Percentiles rank a stretch among this genome's conserved stretches.
Conservation (phyloP, 2,329 filamentous ascomycete genomes). For the Xylariaceae sp. region DNA sequence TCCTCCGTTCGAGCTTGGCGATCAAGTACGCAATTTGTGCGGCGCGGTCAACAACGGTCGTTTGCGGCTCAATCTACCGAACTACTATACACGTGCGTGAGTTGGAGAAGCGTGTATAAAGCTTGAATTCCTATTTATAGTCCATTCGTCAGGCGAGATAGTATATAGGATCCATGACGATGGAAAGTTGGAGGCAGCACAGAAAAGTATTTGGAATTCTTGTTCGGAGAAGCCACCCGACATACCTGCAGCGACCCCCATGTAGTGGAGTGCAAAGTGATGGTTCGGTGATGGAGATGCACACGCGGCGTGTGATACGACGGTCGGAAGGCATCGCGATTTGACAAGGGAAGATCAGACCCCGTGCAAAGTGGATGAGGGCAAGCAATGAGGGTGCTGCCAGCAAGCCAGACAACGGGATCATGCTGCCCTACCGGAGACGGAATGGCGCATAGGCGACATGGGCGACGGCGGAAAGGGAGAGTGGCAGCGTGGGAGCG, state of each 20-base stretch:
- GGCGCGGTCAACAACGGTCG: conserved; percentile 7
- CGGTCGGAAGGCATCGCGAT: too few species aligned
- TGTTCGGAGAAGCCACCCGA: neutral
- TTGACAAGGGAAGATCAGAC: neutral
- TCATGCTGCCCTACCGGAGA: neutral
- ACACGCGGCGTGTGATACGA: conserved; percentile 4
- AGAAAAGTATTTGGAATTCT: conserved; percentile 13
- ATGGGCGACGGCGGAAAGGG: neutral
- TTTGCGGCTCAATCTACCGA: conserved; percentile 9
- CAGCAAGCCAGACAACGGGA: conserved; percentile 1
- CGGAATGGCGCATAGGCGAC: neutral
- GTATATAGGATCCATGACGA: conserved; percentile 5
- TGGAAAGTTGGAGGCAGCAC: conserved; percentile 7
- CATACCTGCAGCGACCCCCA: conserved; percentile 11
- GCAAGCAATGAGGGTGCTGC: neutral
- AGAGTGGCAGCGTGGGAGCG: neutral
- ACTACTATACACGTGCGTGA: conserved; percentile 4
- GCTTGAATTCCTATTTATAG: conserved; percentile 9
- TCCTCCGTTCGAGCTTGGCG: conserved; percentile 13
- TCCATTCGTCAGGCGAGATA: conserved; percentile 7
- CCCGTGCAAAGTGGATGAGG: conserved; percentile 3
- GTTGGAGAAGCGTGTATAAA: conserved; percentile 4
- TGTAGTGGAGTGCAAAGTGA: conserved; percentile 5
- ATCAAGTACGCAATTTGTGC: conserved; percentile 4
- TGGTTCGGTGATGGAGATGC: neutral